phyloP scores from a whole-genome alignment of 2,329 filamentous ascomycete genomes.

The Talaromyces amestolkiae region DNA sequence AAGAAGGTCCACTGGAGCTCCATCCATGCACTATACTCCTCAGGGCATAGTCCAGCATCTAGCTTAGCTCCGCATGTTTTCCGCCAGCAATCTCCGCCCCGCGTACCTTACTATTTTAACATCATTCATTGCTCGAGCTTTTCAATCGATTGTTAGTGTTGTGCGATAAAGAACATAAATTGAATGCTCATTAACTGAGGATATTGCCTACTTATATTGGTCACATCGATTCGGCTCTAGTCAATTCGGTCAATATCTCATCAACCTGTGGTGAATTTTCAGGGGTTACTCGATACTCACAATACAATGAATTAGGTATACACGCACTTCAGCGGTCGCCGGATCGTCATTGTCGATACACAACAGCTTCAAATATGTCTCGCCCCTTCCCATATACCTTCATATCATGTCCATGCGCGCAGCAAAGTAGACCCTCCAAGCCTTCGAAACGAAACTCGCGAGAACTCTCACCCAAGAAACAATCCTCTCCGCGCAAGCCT shows the following conservation, averaged over 20 bases:
- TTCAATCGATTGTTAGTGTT: neutral
- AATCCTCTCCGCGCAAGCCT: slow-evolving; percentile 23
- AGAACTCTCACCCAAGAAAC: slow-evolving; percentile 34
- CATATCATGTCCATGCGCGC: slow-evolving; percentile 63
- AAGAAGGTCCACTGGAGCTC: neutral
- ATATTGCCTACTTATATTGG: neutral
- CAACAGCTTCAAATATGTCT: slow-evolving; percentile 43
- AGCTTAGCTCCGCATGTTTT: slow-evolving; percentile 9
- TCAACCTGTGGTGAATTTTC: neutral
- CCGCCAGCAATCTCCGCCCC: slow-evolving; percentile 12
- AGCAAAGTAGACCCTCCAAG: slow-evolving; percentile 42
- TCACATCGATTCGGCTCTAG: neutral
- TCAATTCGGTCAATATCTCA: neutral
- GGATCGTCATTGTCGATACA: neutral
- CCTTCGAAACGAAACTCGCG: slow-evolving; percentile 38
- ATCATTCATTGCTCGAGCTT: neutral
- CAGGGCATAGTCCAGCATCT: neutral
- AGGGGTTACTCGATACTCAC: slow-evolving; percentile 3
- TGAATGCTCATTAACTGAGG: neutral
- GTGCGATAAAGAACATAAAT: neutral
- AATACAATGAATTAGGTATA: neutral
- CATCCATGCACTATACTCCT: neutral
- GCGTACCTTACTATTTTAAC: neutral
- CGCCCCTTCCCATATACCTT: slow-evolving; percentile 61
- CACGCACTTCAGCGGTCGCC: neutral